Conservation (phyloP, 495 filamentous ascomycete genomes). For the Podospora pseudocomata region DNA sequence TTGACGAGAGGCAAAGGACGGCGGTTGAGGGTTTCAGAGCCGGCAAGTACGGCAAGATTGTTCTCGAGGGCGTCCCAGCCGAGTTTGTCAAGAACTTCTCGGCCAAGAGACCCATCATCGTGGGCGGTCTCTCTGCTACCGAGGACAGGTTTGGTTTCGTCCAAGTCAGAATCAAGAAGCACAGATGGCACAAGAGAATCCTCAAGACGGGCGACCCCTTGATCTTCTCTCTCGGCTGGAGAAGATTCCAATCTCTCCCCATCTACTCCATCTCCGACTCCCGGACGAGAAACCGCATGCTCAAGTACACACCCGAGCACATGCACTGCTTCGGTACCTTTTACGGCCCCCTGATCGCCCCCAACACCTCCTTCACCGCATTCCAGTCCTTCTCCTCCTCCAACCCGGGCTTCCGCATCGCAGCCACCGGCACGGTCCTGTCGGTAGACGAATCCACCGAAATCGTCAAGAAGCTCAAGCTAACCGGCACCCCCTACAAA, state of each 20-base stretch:
- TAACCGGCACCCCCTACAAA: slow-evolving; percentile 72
- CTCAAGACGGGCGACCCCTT: slow-evolving; percentile 95
- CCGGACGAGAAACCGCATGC: slow-evolving; percentile 89
- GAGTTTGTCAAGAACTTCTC: slow-evolving; percentile 90
- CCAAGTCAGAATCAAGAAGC: slow-evolving; percentile 91
- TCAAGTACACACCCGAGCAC: slow-evolving; percentile 82
- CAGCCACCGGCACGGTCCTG: slow-evolving; percentile 88
- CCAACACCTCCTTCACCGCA: slow-evolving; percentile 91
- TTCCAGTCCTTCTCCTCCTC: slow-evolving; percentile 87
- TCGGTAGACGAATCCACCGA: slow-evolving; percentile 90
- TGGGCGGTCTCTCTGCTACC: slow-evolving; percentile 84
- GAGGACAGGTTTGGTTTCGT: slow-evolving; percentile 95
- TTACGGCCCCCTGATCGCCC: slow-evolving; percentile 89
- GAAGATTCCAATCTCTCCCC: slow-evolving; percentile 86
- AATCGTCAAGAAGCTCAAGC: slow-evolving; percentile 98
- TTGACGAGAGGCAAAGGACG: slow-evolving; percentile 75
- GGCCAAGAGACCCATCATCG: slow-evolving; percentile 76
- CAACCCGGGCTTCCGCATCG: slow-evolving; percentile 87
- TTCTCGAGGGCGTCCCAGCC: slow-evolving; percentile 80
- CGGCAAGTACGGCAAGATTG: slow-evolving; percentile 89
- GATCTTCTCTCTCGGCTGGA: slow-evolving; percentile 97
- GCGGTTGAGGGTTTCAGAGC: slow-evolving; percentile 86
- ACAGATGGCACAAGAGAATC: slow-evolving; percentile 99
- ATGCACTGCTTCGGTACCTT: slow-evolving; percentile 98
- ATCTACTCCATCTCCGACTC: slow-evolving; percentile 94